Evolutionary conservation across 2,329 filamentous ascomycete genomes (phyloP), one percentile per base, ranked within the genome.

Genomic region (Aureobasidium sp.): DNA sequence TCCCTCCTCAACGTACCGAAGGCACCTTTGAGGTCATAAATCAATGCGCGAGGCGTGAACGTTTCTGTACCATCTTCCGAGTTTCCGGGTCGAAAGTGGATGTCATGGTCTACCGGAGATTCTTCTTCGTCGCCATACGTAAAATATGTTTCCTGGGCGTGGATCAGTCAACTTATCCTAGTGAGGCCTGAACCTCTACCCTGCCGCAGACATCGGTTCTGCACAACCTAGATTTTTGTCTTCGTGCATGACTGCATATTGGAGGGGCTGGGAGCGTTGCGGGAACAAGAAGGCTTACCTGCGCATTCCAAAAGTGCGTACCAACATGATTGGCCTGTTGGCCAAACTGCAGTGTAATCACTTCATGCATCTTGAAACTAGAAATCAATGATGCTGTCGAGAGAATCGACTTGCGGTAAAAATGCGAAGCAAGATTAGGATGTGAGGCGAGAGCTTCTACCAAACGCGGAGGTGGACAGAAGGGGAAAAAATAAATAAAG

Each of bases 241-340:
- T 27, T 41, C 13, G 10, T n/a, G 11, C 2, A 44, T 6, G 15
- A 34, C 41, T 10, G 16, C 29, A 30, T 25, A 9, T 45, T 30
- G 29, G 41, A 45, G 15, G 29, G 53, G 53, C 41, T 57, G 53
- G 39, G 52, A 5, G 34, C n/a, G 53, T 45, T 13, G 15, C 7
- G 49, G 60, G 41, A 59, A 34, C 36, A 47, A 36, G 39, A 34
- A 21, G 36, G 30, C 59, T 63, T 73, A 90, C 90, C 80, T 96
- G 93, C 6, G 89, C 81, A 70, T 99, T 99, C 94, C 94, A 99
- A 74, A 97, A 99, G 77, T 99, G 94, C 0, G 92, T 95, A 34
- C 89, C 92, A 27, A 95, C 78, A 70, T 97, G 96, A 74, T 99
- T 99, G 73, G 89, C 92, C 71, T 89, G 86, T 72, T 96, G 88